A percentile compares a stretch with the other conserved stretches of the same genome.
phyloP scores from a whole-genome alignment of 1,284 basidiomycete species.

The Athelia sp. region DNA sequence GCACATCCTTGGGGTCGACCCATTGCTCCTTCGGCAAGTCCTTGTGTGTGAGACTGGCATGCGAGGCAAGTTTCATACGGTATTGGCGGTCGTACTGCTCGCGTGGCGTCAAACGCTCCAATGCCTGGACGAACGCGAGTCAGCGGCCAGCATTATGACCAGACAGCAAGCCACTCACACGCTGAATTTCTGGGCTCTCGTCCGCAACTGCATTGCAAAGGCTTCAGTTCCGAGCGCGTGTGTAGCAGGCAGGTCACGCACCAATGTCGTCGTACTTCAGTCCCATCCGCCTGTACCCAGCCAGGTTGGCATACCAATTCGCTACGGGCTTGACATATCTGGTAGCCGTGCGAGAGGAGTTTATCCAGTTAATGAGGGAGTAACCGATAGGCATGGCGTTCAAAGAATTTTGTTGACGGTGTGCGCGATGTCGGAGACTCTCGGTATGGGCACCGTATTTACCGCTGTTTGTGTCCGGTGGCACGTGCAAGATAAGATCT shows the following conservation, averaged over 20 bases:
- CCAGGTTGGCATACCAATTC: slow-evolving; percentile 76
- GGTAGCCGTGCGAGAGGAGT: slow-evolving; percentile 63
- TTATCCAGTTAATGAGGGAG: slow-evolving; percentile 77
- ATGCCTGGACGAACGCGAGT: slow-evolving; percentile 48
- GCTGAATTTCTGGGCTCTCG: slow-evolving; percentile 82
- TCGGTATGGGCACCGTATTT: slow-evolving; percentile 17
- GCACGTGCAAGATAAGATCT: slow-evolving; percentile 5
- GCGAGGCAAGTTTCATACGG: slow-evolving; percentile 84
- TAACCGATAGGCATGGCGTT: slow-evolving; percentile 43
- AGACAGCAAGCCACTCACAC: slow-evolving; percentile 43
- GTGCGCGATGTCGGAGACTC: neutral
- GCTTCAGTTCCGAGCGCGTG: slow-evolving; percentile 5
- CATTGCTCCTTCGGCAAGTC: slow-evolving; percentile 85
- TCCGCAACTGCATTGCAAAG: slow-evolving; percentile 65
- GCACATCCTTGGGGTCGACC: slow-evolving; percentile 75
- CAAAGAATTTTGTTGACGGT: neutral
- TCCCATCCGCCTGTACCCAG: slow-evolving; percentile 88
- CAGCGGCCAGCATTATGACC: slow-evolving; percentile 1
- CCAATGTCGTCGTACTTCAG: slow-evolving; percentile 94
- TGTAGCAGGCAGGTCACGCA: slow-evolving; percentile 34
- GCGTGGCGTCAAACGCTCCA: slow-evolving; percentile 74
- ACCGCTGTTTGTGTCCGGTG: slow-evolving; percentile 24
- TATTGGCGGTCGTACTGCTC: slow-evolving; percentile 90
- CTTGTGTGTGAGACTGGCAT: slow-evolving; percentile 78
- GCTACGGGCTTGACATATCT: slow-evolving; percentile 77